Evolutionary conservation across 2,329 filamentous ascomycete species (phyloP).

Genomic region (Colletotrichum sp.): DNA sequence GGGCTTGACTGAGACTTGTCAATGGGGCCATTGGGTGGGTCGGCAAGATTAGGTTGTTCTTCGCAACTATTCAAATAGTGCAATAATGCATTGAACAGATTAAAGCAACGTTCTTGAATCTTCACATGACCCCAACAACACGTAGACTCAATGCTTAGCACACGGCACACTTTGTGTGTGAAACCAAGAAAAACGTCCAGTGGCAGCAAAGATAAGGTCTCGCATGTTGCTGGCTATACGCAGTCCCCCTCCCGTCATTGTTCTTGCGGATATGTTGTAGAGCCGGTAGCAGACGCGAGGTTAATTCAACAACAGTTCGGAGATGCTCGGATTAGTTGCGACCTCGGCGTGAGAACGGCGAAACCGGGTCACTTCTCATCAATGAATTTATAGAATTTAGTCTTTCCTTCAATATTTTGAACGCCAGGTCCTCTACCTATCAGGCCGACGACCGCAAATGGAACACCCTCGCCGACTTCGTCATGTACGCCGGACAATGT

Average conservation of each 20-base stretch:
- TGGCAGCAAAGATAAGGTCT: not conserved
- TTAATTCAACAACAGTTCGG: not conserved
- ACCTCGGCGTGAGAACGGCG: not conserved
- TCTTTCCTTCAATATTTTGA: not conserved
- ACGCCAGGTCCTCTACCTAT: not conserved
- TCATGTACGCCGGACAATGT: not conserved
- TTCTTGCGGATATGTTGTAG: not conserved
- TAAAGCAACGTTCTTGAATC: not conserved
- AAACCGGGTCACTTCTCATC: rapidly evolving
- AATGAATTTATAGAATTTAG: rapidly evolving
- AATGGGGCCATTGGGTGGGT: not conserved
- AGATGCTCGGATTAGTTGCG: not conserved
- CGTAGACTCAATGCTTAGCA: not conserved
- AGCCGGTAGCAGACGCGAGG: not conserved
- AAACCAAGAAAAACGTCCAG: not conserved
- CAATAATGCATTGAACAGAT: not conserved
- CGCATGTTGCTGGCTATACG: not conserved
- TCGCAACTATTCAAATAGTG: not conserved
- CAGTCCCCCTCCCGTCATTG: not conserved
- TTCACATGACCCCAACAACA: not conserved
- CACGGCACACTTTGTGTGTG: not conserved
- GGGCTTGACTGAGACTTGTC: not conserved
- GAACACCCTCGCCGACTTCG: not conserved
- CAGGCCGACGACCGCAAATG: not conserved
- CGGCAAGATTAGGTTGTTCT: not conserved